These are phyloP conservation scores for Murraya paniculata DNA, from an alignment of 345 rosid genomes.

Conservation along the genomic window DNA sequence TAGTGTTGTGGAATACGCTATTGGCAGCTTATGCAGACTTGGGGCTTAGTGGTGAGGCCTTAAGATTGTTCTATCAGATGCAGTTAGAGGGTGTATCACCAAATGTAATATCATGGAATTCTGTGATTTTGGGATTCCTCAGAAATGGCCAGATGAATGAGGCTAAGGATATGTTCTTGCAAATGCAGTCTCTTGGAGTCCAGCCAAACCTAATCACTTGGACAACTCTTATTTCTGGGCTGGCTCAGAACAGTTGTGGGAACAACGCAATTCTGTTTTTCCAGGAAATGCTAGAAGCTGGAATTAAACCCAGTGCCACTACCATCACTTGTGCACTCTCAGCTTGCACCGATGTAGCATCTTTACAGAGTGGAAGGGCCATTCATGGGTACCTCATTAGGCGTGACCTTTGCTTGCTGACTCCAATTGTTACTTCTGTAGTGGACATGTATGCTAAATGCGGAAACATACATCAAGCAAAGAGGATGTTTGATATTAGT, in stretches of 20 bases:
- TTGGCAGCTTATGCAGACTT: conserved; percentile 62
- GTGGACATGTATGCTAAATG: conserved; percentile 70
- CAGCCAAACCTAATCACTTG: conserved; percentile 48
- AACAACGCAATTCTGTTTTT: conserved; percentile 43
- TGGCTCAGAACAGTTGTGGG: conserved; percentile 44
- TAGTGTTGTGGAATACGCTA: conserved; percentile 61
- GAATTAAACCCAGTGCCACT: conserved; percentile 42
- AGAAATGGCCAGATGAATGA: conserved; percentile 47
- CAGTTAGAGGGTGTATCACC: conserved; percentile 63
- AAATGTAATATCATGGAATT: conserved; percentile 65
- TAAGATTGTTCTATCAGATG: conserved; percentile 73
- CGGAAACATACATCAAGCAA: conserved; percentile 50
- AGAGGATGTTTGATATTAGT: conserved; percentile 32
- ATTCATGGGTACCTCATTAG: conserved; percentile 54
- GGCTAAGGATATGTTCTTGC: conserved; percentile 56
- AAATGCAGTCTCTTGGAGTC: conserved; percentile 53
- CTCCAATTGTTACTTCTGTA: conserved; percentile 43
- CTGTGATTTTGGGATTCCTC: conserved; percentile 52
- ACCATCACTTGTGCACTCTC: conserved; percentile 49
- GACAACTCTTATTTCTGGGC: conserved; percentile 62
- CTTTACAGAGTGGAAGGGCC: conserved; percentile 45
- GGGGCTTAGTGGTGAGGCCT: conserved; percentile 52
- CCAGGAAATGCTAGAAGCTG: conserved; percentile 52
- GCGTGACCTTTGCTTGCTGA: conserved; percentile 30
- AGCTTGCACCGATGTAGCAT: conserved; percentile 42